Evolutionary conservation across 345 rosid species (phyloP).

Genomic region (Turritis glabra): DNA sequence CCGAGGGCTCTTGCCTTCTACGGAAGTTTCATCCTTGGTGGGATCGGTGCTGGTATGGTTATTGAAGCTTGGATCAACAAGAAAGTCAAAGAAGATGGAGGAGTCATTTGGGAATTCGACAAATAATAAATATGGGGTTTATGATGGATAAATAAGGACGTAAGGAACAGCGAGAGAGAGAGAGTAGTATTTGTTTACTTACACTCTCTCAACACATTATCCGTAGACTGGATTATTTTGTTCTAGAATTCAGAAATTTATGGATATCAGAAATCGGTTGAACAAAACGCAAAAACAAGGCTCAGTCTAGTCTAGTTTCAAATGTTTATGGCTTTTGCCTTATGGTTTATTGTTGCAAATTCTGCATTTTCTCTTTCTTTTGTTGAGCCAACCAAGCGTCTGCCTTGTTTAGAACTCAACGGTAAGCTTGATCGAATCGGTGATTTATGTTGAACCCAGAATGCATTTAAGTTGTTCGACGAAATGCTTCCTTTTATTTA

Average conservation of each 20-base stretch:
- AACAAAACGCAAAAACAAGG: background rate
- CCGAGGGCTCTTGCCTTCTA: slow-evolving; percentile 63
- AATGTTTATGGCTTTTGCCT: background rate
- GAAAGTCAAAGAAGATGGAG: slow-evolving; percentile 61
- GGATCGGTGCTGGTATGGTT: slow-evolving; percentile 88
- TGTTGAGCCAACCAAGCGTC: no score
- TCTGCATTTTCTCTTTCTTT: background rate
- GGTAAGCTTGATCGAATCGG: background rate
- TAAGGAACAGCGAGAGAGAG: background rate
- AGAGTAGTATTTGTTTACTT: background rate
- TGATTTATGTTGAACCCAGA: background rate
- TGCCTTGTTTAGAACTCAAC: background rate
- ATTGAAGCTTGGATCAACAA: slow-evolving; percentile 85
- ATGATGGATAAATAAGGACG: background rate
- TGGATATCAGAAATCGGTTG: background rate
- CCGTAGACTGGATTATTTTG: background rate
- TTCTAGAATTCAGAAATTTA: background rate
- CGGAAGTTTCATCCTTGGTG: slow-evolving; percentile 82
- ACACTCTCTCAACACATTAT: background rate
- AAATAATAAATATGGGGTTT: background rate
- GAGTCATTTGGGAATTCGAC: slow-evolving; percentile 42
- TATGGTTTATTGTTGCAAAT: background rate
- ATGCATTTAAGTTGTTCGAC: slow-evolving; percentile 6
- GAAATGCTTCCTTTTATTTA: background rate
- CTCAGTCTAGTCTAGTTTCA: background rate